phyloP scores from a whole-genome alignment of 352 stramenopile species.

The Globisporangium iwayamae region DNA sequence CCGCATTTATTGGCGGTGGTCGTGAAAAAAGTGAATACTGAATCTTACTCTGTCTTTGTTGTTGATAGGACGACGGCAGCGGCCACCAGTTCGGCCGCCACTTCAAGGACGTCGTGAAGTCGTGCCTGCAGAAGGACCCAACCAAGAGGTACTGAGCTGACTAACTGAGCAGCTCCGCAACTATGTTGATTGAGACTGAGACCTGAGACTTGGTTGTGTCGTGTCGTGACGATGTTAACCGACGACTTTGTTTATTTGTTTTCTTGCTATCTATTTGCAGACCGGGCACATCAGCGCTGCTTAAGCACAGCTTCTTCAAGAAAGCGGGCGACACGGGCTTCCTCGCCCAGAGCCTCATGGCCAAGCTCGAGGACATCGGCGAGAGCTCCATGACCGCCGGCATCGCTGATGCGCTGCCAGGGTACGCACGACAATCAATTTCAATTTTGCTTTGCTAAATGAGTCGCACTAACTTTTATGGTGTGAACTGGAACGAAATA shows the following conservation, averaged over 20 bases:
- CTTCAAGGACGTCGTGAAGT: conserved; percentile 88
- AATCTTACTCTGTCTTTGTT: conserved; percentile 8
- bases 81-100: conserved; percentile 81
- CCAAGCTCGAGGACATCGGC: conserved; percentile 85
- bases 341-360: conserved; percentile 59
- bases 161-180: neutral
- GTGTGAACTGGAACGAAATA: conserved; percentile 17
- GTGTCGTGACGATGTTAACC: neutral
- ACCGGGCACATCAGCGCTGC: conserved; percentile 68
- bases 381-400: conserved; percentile 85
- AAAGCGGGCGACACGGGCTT: conserved; percentile 75
- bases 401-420: conserved; percentile 75
- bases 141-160: conserved; percentile 57
- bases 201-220: neutral
- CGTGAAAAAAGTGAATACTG: neutral
- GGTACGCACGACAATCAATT: conserved; percentile 31
- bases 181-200: neutral
- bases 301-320: conserved; percentile 90
- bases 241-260: neutral
- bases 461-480: no score
- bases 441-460: neutral
- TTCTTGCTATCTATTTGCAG: conserved; percentile 21
- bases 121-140: conserved; percentile 87
- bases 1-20: neutral
- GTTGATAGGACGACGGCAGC: conserved; percentile 66